These are phyloP conservation scores for Solanum pimpinellifolium DNA, from an alignment of 257 asterid species.

Conservation along the genomic window DNA sequence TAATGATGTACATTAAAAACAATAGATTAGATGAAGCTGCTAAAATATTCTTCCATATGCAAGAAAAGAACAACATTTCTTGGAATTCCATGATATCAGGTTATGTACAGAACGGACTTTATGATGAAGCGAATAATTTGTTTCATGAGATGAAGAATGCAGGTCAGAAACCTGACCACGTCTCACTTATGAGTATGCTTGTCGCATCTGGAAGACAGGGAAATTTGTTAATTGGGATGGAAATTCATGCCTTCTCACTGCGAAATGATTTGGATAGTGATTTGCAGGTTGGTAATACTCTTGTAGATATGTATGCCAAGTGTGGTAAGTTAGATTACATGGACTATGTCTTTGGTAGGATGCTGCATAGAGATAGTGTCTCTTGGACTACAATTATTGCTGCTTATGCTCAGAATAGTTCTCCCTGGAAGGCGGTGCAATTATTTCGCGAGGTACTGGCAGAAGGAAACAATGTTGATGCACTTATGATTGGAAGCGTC, in stretches of 20 bases:
- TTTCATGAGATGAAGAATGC: constrained; percentile 30
- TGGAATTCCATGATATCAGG: constrained; percentile 81
- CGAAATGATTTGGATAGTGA: constrained; percentile 45
- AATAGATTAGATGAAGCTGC: constrained; percentile 43
- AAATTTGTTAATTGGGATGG: constrained; percentile 50
- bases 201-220: constrained; percentile 58
- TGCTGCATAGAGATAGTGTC: constrained; percentile 39
- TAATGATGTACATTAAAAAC: constrained; percentile 54
- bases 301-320: constrained; percentile 82
- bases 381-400: constrained; percentile 69
- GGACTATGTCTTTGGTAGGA: constrained; percentile 40
- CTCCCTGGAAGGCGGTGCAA: constrained; percentile 38
- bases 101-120: constrained; percentile 46
- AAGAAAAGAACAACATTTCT: constrained; percentile 48
- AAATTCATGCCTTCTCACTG: constrained; percentile 62
- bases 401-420: constrained; percentile 49
- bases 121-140: constrained; percentile 28
- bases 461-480: constrained; percentile 35
- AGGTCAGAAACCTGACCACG: constrained; percentile 41
- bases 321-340: constrained; percentile 51
- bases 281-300: constrained; percentile 61
- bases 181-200: constrained; percentile 48
- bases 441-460: constrained; percentile 19
- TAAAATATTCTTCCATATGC: constrained; percentile 25
- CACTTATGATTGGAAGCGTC: constrained; percentile 53